phyloP scores from a whole-genome alignment of 176 grass and related monocot genomes.

The Eleusine indica region DNA sequence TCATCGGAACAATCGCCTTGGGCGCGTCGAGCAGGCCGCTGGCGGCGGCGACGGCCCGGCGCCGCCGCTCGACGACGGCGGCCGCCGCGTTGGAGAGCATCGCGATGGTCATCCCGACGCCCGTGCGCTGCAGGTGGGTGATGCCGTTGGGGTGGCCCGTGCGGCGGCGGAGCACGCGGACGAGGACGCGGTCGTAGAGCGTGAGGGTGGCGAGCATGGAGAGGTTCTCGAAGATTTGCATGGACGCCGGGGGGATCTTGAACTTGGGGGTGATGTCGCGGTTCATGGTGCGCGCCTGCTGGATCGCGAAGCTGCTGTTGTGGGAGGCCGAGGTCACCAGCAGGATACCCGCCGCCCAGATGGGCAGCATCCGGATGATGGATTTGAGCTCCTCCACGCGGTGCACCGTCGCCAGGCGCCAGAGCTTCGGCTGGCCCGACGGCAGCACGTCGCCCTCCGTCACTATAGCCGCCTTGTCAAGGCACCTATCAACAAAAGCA shows the following conservation, averaged over 20 bases:
- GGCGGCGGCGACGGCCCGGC: conserved; percentile 50
- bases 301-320: conserved; percentile 70
- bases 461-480: conserved; percentile 77
- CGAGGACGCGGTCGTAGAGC: conserved; percentile 66
- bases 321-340: conserved; percentile 65
- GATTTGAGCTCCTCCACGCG: conserved; percentile 91
- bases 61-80: conserved; percentile 57
- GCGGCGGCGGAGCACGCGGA: conserved; percentile 40
- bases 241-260: conserved; percentile 68
- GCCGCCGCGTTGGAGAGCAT: conserved; percentile 54
- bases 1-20: conserved; percentile 41
- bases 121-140: conserved; percentile 73
- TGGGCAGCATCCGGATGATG: conserved; percentile 75
- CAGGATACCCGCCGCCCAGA: conserved; percentile 75
- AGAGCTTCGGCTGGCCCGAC: conserved; percentile 60
- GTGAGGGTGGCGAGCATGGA: conserved; percentile 54
- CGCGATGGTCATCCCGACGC: conserved; percentile 59
- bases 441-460: conserved; percentile 53
- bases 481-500: conserved; percentile 40
- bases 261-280: conserved; percentile 60
- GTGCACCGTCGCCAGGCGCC: conserved; percentile 80
- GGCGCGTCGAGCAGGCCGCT: conserved; percentile 42
- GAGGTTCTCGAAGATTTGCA: conserved; percentile 63
- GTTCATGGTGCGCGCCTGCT: conserved; percentile 76
- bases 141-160: conserved; percentile 57